phyloP scores from a whole-genome alignment of 2,329 filamentous ascomycete genomes.

The Ophiostoma triangulosporum region DNA sequence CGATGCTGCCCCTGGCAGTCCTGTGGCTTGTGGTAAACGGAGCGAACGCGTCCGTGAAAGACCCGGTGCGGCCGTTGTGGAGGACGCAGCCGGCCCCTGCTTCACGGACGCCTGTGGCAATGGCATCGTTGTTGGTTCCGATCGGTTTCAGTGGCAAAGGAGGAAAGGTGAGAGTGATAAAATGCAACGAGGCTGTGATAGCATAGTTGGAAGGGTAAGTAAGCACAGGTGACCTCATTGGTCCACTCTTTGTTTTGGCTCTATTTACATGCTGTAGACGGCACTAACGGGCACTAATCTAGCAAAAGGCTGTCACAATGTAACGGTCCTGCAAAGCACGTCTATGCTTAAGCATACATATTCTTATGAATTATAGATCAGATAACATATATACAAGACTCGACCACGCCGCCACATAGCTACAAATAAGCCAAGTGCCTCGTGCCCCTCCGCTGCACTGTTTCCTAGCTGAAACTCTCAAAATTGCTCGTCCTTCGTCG shows the following conservation, averaged over 20 bases:
- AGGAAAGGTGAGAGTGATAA: too few species aligned
- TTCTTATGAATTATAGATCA: too few species aligned
- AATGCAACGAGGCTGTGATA: neutral
- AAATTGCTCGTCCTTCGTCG: too few species aligned
- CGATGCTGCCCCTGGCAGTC: neutral
- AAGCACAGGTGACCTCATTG: neutral
- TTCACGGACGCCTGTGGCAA: neutral
- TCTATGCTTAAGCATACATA: too few species aligned
- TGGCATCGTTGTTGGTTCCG: constrained; percentile 17
- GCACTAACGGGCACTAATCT: neutral
- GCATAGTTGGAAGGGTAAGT: neutral
- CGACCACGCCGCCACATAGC: too few species aligned
- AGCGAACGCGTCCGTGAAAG: constrained; percentile 35
- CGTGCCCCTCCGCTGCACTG: too few species aligned
- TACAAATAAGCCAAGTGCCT: too few species aligned
- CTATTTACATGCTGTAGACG: neutral
- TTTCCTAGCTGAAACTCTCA: too few species aligned
- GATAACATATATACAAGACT: too few species aligned
- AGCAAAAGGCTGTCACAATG: too few species aligned
- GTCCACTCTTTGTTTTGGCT: neutral
- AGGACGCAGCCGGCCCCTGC: neutral
- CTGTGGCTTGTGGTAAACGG: constrained; percentile 25
- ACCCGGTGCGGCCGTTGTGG: constrained; percentile 7
- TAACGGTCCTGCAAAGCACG: too few species aligned
- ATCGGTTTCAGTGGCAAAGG: too few species aligned